A percentile compares a stretch with the other conserved stretches of the same genome.
Evolutionary conservation across 306 rosid genomes (phyloP).

Genomic region (Quercus aquifolioides): DNA sequence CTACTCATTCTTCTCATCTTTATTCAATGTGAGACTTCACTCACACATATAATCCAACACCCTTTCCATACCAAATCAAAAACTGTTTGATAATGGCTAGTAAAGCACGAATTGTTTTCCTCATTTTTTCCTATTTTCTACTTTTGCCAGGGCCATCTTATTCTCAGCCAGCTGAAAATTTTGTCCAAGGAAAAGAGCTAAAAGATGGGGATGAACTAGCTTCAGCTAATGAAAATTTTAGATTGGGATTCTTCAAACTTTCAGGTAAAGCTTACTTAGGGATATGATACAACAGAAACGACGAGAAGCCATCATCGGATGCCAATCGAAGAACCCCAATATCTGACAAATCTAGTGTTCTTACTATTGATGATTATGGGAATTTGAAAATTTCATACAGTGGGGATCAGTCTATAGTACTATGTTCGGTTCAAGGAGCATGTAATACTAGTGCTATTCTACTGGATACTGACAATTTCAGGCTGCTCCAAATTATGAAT

Average conservation of each 20-base stretch:
- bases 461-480: background rate
- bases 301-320: background rate
- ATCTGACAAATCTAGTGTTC: background rate
- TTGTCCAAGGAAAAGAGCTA: constrained; percentile 22
- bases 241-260: constrained; percentile 17
- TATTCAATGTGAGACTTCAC: no score
- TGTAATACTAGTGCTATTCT: constrained; percentile 21
- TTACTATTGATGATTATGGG: constrained; percentile 21
- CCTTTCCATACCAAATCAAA: no score
- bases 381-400: constrained; percentile 20
- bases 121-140: no score
- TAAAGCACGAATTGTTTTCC: no score
- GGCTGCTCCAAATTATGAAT: no score
- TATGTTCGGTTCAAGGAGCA: constrained; percentile 1
- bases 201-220: constrained; percentile 15
- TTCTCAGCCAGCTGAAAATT: background rate
- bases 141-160: no score
- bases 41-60: no score
- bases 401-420: background rate
- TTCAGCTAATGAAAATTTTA: constrained; percentile 8
- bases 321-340: constrained; percentile 24
- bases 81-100: no score
- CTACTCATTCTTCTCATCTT: no score
- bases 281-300: background rate
- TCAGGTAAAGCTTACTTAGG: constrained; percentile 12